Evolutionary conservation across 2,329 filamentous ascomycete genomes (phyloP).

Genomic region (Talaromyces piceae): DNA sequence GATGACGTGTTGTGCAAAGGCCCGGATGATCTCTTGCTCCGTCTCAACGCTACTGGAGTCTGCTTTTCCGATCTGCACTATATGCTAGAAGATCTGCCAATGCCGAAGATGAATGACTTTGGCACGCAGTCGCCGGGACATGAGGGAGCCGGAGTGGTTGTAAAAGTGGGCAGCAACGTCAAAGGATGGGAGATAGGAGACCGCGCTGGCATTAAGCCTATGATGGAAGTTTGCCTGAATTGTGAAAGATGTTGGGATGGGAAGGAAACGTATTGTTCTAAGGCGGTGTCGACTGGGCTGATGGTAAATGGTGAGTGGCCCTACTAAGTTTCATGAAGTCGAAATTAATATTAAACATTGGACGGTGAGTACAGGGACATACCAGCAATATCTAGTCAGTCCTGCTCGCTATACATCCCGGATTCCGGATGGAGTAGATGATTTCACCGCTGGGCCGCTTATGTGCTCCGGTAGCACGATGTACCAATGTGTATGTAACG

Average conservation of each 20-base stretch:
- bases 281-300: not conserved
- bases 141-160: constrained; percentile 69
- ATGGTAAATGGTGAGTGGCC: not conserved
- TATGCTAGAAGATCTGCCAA: constrained; percentile 1
- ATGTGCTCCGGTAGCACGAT: constrained; percentile 4
- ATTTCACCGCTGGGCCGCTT: constrained; percentile 1
- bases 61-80: constrained; percentile 56
- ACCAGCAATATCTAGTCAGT: constrained; percentile 3
- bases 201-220: constrained; percentile 77
- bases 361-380: not conserved
- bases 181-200: constrained; percentile 70
- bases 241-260: constrained; percentile 39
- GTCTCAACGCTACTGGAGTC: constrained; percentile 77
- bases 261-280: not conserved
- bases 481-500: not conserved
- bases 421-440: not conserved
- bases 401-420: not conserved
- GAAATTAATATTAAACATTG: not conserved
- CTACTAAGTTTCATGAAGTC: not conserved
- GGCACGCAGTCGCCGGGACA: constrained; percentile 26
- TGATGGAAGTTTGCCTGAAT: constrained; percentile 72
- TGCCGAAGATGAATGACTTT: constrained; percentile 1
- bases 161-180: constrained; percentile 67
- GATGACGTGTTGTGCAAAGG: constrained; percentile 18
- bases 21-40: constrained; percentile 76